Evolutionary conservation across 1,139 yeast species (phyloP).

Genomic region (Wickerhamiella infanticola): DNA sequence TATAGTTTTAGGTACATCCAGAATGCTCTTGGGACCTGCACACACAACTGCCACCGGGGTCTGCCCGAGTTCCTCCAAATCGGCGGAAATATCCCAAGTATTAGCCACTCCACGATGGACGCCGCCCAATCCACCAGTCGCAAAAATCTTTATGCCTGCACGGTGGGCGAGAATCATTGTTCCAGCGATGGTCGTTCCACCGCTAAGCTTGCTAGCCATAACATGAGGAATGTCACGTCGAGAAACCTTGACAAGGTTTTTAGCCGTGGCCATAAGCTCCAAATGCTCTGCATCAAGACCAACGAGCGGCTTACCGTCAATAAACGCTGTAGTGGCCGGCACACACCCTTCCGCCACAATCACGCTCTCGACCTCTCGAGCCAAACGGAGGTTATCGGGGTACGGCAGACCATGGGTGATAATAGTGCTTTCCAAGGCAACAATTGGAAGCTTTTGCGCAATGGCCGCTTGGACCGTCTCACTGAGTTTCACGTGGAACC

Average conservation of each 20-base stretch:
- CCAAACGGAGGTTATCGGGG: constrained; percentile 65
- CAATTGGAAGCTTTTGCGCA: constrained; percentile 42
- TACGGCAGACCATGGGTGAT: constrained; percentile 82
- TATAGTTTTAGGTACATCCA: constrained; percentile 67
- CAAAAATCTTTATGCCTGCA: constrained; percentile 74
- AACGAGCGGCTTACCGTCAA: constrained; percentile 54
- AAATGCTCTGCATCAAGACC: constrained; percentile 42
- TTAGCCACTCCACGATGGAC: constrained; percentile 67
- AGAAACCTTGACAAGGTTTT: constrained; percentile 39
- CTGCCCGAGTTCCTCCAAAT: constrained; percentile 65
- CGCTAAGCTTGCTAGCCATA: constrained; percentile 46
- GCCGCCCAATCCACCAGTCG: constrained; percentile 91
- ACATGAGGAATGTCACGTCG: constrained; percentile 68
- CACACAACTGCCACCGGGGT: constrained; percentile 83
- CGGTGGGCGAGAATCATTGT: constrained; percentile 67
- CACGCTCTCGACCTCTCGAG: constrained; percentile 44
- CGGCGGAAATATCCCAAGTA: constrained; percentile 77
- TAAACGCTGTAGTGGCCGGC: constrained; percentile 78
- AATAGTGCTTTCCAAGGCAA: constrained; percentile 73
- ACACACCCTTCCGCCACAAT: constrained; percentile 51
- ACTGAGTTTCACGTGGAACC: constrained; percentile 4
- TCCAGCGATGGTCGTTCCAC: constrained; percentile 85
- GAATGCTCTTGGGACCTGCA: constrained; percentile 78
- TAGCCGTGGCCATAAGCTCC: constrained; percentile 32
- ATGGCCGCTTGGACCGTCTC: constrained; percentile 48